Conservation (phyloP, 805 yeast species). For the Schizosaccharomyces lindneri region DNA sequence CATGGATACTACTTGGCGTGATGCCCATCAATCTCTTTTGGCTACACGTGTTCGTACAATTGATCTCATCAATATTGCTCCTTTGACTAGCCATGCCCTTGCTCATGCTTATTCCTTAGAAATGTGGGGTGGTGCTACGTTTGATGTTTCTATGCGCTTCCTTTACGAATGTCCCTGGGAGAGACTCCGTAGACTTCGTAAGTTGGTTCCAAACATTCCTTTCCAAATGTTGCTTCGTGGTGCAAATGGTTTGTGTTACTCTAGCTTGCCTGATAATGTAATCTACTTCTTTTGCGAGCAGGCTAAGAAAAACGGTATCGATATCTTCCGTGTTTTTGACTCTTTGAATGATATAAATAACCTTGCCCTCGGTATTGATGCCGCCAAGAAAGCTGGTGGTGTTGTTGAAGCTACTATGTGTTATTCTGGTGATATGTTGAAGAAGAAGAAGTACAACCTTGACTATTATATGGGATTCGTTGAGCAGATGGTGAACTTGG, state of each 20-base stretch:
- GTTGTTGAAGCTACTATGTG: conserved; percentile 96
- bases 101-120: conserved; percentile 83
- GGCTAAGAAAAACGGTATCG: conserved; percentile 91
- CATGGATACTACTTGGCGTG: conserved; percentile 99
- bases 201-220: conserved; percentile 88
- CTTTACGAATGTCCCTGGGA: conserved; percentile 98
- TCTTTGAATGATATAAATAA: conserved; percentile 93
- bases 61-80: conserved; percentile 78
- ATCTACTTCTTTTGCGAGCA: conserved; percentile 88
- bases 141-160: conserved; percentile 96
- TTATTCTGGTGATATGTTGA: conserved; percentile 96
- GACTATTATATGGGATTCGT: conserved; percentile 66
- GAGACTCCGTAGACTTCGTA: conserved; percentile 66
- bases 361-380: conserved; percentile 89
- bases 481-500: conserved; percentile 67
- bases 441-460: conserved; percentile 87
- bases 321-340: conserved; percentile 91
- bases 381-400: conserved; percentile 95
- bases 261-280: conserved; percentile 93
- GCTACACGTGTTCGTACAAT: conserved; percentile 94
- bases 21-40: conserved; percentile 90
- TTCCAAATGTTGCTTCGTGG: conserved; percentile 98
- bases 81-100: conserved; percentile 74
- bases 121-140: conserved; percentile 99
- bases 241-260: conserved; percentile 97